Evolutionary conservation across 352 stramenopile species (phyloP).

Genomic region (Globisporangium echinulatum): DNA sequence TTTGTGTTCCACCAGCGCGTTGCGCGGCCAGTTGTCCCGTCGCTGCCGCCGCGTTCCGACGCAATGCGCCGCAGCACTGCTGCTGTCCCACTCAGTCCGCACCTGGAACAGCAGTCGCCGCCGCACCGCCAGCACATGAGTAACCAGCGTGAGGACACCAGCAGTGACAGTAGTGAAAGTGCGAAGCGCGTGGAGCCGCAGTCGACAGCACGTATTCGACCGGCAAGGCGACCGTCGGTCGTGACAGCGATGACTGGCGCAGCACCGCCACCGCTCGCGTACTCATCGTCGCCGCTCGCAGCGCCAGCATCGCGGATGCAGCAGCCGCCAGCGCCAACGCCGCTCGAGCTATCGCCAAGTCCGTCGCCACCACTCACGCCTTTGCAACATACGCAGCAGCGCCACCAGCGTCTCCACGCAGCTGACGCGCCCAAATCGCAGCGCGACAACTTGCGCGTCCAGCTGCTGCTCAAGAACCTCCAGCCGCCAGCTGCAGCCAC

Average conservation of each 20-base stretch:
- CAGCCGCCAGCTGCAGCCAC: constrained; percentile 3
- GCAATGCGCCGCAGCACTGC: constrained; percentile 10
- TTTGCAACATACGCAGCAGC: constrained; percentile 3
- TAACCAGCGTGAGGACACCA: constrained; percentile 6
- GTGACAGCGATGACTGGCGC: neutral
- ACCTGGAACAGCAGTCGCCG: constrained; percentile 18
- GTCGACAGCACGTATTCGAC: no score
- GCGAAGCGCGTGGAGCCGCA: no score
- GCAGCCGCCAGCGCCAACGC: neutral
- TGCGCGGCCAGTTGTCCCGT: constrained; percentile 11
- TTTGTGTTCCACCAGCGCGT: constrained; percentile 5
- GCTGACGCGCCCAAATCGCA: constrained; percentile 11
- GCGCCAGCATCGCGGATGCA: constrained; percentile 7
- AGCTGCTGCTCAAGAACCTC: constrained; percentile 60
- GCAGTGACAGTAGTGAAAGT: constrained; percentile 1
- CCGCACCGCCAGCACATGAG: constrained; percentile 11
- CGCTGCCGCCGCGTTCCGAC: constrained; percentile 17
- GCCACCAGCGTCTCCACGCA: neutral
- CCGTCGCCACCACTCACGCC: constrained; percentile 2
- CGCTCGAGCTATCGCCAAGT: constrained; percentile 8
- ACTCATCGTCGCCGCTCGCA: constrained; percentile 28
- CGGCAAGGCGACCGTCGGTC: no score
- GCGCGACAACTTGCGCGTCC: constrained; percentile 64
- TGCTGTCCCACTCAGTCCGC: constrained; percentile 15
- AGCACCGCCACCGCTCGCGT: constrained; percentile 16